phyloP scores from a whole-genome alignment of 805 yeast genomes.

The Tetrapisispora iriomotensis region DNA sequence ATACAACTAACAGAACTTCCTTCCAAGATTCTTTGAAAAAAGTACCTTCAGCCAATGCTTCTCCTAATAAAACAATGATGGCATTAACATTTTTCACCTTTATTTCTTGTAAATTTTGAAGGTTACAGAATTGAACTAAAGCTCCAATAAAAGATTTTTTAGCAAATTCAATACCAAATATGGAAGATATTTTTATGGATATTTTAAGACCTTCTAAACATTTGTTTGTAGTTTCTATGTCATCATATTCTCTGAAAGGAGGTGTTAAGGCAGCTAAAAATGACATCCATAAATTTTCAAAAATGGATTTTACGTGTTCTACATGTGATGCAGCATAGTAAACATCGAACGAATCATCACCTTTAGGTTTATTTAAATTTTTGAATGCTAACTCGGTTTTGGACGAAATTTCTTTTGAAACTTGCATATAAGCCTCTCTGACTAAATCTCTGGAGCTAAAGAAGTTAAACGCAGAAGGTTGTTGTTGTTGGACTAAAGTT shows the following conservation, averaged over 20 bases:
- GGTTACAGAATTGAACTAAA: constrained; percentile 73
- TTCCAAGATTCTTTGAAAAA: constrained; percentile 70
- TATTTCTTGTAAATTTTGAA: constrained; percentile 71
- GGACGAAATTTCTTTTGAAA: constrained; percentile 81
- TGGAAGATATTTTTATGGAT: constrained; percentile 73
- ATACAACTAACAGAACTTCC: constrained; percentile 67
- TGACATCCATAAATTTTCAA: constrained; percentile 96
- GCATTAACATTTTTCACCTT: constrained; percentile 75
- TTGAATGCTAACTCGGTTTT: constrained; percentile 82
- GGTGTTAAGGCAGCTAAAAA: constrained; percentile 89
- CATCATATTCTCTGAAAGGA: constrained; percentile 83
- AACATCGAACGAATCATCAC: constrained; percentile 35
- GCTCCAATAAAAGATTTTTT: constrained; percentile 86
- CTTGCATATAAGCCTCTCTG: constrained; percentile 81
- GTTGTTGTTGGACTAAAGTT: constrained; percentile 27
- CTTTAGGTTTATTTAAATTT: constrained; percentile 43
- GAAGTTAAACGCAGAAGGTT: constrained; percentile 39
- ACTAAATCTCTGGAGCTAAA: constrained; percentile 65
- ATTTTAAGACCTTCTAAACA: constrained; percentile 82
- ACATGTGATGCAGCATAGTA: constrained; percentile 79
- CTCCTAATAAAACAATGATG: constrained; percentile 57
- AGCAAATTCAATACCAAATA: constrained; percentile 76
- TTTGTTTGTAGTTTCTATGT: constrained; percentile 51
- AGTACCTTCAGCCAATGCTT: constrained; percentile 76
- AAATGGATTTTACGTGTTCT: constrained; percentile 86